These are phyloP conservation scores for Epichloe baconii DNA, from an alignment of 2,329 filamentous ascomycete genomes.

Conservation along the genomic window DNA sequence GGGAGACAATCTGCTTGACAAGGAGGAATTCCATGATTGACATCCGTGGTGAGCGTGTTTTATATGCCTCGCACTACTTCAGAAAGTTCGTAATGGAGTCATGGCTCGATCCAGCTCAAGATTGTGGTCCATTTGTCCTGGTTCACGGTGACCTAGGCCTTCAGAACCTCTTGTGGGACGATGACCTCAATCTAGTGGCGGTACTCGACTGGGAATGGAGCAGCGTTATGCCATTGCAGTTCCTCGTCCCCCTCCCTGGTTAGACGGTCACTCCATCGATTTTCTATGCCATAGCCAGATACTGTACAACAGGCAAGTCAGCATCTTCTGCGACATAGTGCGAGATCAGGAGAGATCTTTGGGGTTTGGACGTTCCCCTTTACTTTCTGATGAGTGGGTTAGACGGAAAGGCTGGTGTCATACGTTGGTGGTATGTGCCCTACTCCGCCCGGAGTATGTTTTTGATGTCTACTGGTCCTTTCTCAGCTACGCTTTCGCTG, in stretches of 20 bases:
- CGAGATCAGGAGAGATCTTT: neutral
- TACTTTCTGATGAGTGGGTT: neutral
- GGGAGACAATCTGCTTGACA: neutral
- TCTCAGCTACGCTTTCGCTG: neutral
- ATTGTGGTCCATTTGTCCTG: slow-evolving; percentile 12
- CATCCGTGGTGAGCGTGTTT: slow-evolving; percentile 6
- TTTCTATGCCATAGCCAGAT: neutral
- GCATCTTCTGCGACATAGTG: neutral
- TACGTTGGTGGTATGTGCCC: neutral
- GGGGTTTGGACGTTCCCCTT: neutral
- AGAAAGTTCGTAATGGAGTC: slow-evolving; percentile 2
- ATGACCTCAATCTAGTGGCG: slow-evolving; percentile 5
- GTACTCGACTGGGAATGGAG: slow-evolving; percentile 12
- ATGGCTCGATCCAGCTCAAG: slow-evolving; percentile 5
- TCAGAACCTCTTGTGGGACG: slow-evolving; percentile 11
- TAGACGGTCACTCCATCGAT: neutral
- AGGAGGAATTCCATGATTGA: neutral
- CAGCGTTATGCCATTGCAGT: slow-evolving; percentile 9
- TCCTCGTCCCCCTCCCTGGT: slow-evolving; percentile 10
- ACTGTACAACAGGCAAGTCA: neutral
- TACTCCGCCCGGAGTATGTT: neutral
- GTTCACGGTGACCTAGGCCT: slow-evolving; percentile 13
- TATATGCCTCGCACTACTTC: slow-evolving; percentile 14
- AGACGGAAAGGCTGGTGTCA: neutral
- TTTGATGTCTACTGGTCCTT: neutral